A percentile compares a stretch with the other conserved stretches of the same genome.
phyloP scores from a whole-genome alignment of 345 rosid species.

The Dimocarpus longan region DNA sequence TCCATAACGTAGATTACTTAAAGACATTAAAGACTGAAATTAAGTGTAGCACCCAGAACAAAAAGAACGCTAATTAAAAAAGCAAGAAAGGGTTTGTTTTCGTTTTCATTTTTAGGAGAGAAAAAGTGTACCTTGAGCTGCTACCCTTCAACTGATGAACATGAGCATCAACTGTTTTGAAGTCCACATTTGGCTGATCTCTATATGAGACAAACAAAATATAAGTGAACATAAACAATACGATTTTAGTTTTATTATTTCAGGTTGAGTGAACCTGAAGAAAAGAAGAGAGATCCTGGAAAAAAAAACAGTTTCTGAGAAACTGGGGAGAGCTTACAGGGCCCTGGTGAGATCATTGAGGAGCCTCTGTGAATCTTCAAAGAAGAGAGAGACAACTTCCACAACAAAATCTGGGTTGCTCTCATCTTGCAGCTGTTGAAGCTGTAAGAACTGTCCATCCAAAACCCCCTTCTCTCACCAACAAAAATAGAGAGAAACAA shows the following conservation, averaged over 20 bases:
- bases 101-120: neutral
- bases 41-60: too few relatives aligned
- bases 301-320: neutral
- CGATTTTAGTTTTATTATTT: neutral
- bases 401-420: slow-evolving; percentile 94
- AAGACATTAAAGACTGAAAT: slow-evolving; percentile 5
- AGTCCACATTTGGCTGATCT: slow-evolving; percentile 75
- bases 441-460: slow-evolving; percentile 85
- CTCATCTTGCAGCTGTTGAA: slow-evolving; percentile 94
- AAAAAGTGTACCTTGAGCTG: slow-evolving; percentile 70
- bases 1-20: neutral
- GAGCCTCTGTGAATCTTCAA: slow-evolving; percentile 87
- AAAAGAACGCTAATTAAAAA: too few relatives aligned
- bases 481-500: slow-evolving; percentile 8
- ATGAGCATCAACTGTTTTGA: slow-evolving; percentile 83
- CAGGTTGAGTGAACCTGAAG: neutral
- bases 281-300: neutral
- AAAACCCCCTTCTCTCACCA: slow-evolving; percentile 63
- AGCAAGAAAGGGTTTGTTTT: neutral
- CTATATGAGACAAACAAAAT: slow-evolving; percentile 33
- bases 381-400: slow-evolving; percentile 92
- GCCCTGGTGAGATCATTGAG: slow-evolving; percentile 77
- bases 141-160: slow-evolving; percentile 98
- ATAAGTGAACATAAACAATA: neutral
- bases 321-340: slow-evolving; percentile 49